Percentiles rank a stretch among this genome's conserved stretches.
These are phyloP conservation scores for Cutaneotrichosporon cavernicola DNA, from an alignment of 1,284 basidiomycete genomes.

Conservation along the genomic window DNA sequence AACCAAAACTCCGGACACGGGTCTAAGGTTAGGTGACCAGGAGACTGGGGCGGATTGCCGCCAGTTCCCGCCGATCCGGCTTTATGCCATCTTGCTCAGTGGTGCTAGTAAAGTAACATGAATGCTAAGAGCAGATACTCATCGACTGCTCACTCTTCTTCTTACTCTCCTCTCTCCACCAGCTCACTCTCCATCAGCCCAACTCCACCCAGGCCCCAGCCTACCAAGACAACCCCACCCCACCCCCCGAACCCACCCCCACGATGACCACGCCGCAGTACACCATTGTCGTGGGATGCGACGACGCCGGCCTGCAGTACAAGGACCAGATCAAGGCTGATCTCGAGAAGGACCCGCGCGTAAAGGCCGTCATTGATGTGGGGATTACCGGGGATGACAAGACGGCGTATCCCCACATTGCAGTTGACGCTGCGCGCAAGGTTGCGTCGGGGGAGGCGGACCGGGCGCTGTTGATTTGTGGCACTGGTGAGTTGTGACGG, in stretches of 20 bases:
- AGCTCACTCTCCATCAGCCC: not conserved
- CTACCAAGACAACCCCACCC: too few relatives aligned
- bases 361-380: slow-evolving; percentile 44
- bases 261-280: slow-evolving; percentile 26
- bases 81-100: not conserved
- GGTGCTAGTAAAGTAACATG: not conserved
- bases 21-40: not conserved
- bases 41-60: not conserved
- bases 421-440: slow-evolving; percentile 53
- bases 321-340: slow-evolving; percentile 40
- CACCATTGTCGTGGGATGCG: slow-evolving; percentile 45
- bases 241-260: not conserved
- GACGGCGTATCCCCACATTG: slow-evolving; percentile 55
- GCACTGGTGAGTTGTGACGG: slow-evolving; percentile 44
- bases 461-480: slow-evolving; percentile 55
- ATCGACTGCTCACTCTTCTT: not conserved
- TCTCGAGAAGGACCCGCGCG: slow-evolving; percentile 42
- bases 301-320: slow-evolving; percentile 47
- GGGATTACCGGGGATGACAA: slow-evolving; percentile 41
- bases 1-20: not conserved
- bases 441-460: slow-evolving; percentile 54
- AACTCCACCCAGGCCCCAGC: not conserved
- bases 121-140: not conserved
- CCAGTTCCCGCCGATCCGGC: slow-evolving; percentile 4
- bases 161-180: too few relatives aligned